Evolutionary conservation across 1,284 basidiomycete genomes (phyloP).

Genomic region (Austropuccinia psidii): DNA sequence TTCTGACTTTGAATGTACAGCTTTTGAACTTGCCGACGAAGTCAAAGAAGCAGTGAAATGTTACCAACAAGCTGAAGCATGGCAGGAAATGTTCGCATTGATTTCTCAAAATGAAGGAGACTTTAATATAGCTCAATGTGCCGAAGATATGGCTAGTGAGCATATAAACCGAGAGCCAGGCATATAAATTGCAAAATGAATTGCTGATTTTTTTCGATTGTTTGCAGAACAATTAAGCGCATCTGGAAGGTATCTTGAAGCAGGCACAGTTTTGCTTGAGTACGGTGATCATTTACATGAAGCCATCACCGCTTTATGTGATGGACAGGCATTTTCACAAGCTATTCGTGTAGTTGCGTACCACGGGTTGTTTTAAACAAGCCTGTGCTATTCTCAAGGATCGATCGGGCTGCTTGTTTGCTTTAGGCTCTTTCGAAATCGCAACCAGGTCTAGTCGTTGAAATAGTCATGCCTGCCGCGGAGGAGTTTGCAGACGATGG

Average conservation of each 20-base stretch:
- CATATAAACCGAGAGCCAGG: slow-evolving; percentile 64
- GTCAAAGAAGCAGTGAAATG: slow-evolving; percentile 68
- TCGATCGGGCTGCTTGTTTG: no score
- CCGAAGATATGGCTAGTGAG: slow-evolving; percentile 50
- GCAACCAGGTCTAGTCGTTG: slow-evolving; percentile 60
- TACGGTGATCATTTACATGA: slow-evolving; percentile 73
- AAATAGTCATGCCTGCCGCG: slow-evolving; percentile 67
- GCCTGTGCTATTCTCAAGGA: no score
- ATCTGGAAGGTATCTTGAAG: slow-evolving; percentile 71
- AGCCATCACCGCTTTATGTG: slow-evolving; percentile 65
- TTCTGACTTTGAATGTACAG: slow-evolving; percentile 49
- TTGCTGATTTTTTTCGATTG: background rate
- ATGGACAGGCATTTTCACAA: slow-evolving; percentile 75
- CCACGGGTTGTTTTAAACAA: no score
- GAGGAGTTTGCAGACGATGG: slow-evolving; percentile 72
- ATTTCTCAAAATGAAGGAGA: slow-evolving; percentile 52
- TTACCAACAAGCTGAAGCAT: slow-evolving; percentile 73
- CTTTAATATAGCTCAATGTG: slow-evolving; percentile 49
- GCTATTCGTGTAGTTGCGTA: slow-evolving; percentile 66
- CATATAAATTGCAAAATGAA: background rate
- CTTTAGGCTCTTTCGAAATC: slow-evolving; percentile 52
- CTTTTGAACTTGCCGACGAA: slow-evolving; percentile 62
- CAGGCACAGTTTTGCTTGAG: slow-evolving; percentile 74
- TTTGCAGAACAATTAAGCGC: slow-evolving; percentile 65
- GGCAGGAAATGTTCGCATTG: slow-evolving; percentile 83